Percentiles rank a stretch among this genome's conserved stretches.
Evolutionary conservation across 192 early-diverging fungal species (phyloP).

Genomic region (Backusella parvicylindrica): DNA sequence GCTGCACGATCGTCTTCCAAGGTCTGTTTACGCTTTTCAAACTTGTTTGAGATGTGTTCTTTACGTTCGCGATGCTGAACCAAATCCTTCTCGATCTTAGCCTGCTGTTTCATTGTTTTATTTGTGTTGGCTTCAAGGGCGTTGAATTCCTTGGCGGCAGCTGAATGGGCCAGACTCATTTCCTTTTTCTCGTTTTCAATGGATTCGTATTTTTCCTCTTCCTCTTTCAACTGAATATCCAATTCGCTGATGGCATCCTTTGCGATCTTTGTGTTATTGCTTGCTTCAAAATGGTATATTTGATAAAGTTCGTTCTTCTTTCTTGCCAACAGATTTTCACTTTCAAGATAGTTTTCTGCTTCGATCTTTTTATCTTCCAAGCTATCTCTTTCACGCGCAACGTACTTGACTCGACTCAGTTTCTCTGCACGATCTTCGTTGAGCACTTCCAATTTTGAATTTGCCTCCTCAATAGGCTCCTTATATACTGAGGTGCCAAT

Average conservation of each 20-base stretch:
- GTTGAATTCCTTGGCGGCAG: conserved; percentile 56
- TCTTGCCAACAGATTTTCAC: conserved; percentile 73
- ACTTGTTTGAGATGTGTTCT: conserved; percentile 75
- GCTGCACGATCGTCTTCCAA: conserved; percentile 61
- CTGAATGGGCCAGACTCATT: conserved; percentile 58
- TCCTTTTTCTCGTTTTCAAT: conserved; percentile 61
- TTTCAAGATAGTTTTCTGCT: conserved; percentile 74
- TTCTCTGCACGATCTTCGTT: conserved; percentile 77
- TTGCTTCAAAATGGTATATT: conserved; percentile 62
- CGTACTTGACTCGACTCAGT: conserved; percentile 81
- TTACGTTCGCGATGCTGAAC: conserved; percentile 84
- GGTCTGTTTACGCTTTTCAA: conserved; percentile 70
- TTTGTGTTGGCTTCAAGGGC: conserved; percentile 43
- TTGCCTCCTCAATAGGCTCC: conserved; percentile 74
- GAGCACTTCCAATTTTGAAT: conserved; percentile 64
- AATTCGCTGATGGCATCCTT: conserved; percentile 46
- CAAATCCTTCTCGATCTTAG: conserved; percentile 72
- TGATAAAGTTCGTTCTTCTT: conserved; percentile 80
- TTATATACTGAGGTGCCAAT: conserved; percentile 93
- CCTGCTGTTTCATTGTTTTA: conserved; percentile 57
- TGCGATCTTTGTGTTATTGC: conserved; percentile 44
- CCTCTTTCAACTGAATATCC: conserved; percentile 52
- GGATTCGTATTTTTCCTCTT: conserved; percentile 55
- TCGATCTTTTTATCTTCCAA: conserved; percentile 79
- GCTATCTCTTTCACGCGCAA: conserved; percentile 81